These are phyloP conservation scores for Trypanosoma boissoni DNA, from an alignment of 208 protist species.

Conservation along the genomic window DNA sequence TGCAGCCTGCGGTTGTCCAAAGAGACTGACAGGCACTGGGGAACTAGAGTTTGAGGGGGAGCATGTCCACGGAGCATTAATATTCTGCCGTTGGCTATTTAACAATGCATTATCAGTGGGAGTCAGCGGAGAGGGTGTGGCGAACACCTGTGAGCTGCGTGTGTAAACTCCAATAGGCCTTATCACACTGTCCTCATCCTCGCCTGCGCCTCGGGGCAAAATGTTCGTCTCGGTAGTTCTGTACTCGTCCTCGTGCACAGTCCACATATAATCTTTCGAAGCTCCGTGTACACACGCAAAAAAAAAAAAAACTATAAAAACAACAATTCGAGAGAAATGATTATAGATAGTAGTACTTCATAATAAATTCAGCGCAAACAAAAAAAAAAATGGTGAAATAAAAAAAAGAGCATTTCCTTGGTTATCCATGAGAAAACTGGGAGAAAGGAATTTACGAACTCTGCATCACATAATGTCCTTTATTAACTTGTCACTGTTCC, in stretches of 20 bases:
- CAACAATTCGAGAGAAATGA: neutral
- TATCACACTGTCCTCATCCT: constrained; percentile 28
- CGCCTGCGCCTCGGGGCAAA: constrained; percentile 35
- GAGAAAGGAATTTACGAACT: constrained; percentile 1
- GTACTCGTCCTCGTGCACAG: constrained; percentile 85
- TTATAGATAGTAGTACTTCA: constrained; percentile 8
- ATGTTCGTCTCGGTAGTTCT: constrained; percentile 46
- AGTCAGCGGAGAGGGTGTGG: constrained; percentile 38
- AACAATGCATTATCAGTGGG: constrained; percentile 34
- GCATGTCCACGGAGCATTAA: constrained; percentile 29
- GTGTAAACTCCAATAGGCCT: constrained; percentile 65
- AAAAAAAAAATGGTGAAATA: too few species aligned
- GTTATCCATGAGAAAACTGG: constrained; percentile 20
- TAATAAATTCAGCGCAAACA: too few species aligned
- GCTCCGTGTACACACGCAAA: constrained; percentile 69
- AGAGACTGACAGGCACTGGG: constrained; percentile 18
- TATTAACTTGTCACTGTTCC: too few species aligned
- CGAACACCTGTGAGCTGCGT: constrained; percentile 76
- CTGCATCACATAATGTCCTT: neutral
- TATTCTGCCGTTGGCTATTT: constrained; percentile 36
- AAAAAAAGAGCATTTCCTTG: too few species aligned
- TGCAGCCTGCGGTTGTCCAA: constrained; percentile 19
- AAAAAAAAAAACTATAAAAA: constrained; percentile 10
- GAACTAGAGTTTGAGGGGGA: constrained; percentile 32
- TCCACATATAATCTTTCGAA: constrained; percentile 71